A percentile compares a stretch with the other conserved stretches of the same genome.
These are phyloP conservation scores for Didymella sp. DNA, from an alignment of 2,329 filamentous ascomycete species.

Conservation along the genomic window DNA sequence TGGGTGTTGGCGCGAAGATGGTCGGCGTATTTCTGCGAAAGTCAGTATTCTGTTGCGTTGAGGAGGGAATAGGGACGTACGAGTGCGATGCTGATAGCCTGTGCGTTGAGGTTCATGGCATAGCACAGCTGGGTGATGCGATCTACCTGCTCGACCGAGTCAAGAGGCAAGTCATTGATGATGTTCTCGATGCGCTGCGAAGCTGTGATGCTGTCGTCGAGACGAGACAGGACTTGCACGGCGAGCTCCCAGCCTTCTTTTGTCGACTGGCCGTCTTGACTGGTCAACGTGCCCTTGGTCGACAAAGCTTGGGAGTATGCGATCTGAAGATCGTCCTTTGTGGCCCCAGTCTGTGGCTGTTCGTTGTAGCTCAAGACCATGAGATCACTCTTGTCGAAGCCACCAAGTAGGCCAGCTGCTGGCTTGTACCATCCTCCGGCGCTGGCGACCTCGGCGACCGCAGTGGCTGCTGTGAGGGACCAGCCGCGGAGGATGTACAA, in stretches of 20 bases:
- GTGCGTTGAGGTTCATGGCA: conserved; percentile 76
- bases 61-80: conserved; percentile 58
- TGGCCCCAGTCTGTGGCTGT: conserved; percentile 54
- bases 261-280: conserved; percentile 38
- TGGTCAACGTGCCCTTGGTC: conserved; percentile 52
- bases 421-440: conserved; percentile 79
- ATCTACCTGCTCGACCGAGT: conserved; percentile 76
- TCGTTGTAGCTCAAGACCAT: conserved; percentile 74
- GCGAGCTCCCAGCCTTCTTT: conserved; percentile 87
- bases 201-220: conserved; percentile 75
- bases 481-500: conserved; percentile 76
- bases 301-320: conserved; percentile 74
- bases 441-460: conserved; percentile 84
- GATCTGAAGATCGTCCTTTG: conserved; percentile 80
- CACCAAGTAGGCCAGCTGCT: conserved; percentile 62
- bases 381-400: conserved; percentile 82
- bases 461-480: conserved; percentile 80
- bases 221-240: conserved; percentile 79
- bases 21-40: conserved; percentile 77
- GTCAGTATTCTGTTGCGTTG: conserved; percentile 25
- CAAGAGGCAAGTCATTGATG: conserved; percentile 74
- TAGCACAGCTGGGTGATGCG: conserved; percentile 81
- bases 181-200: conserved; percentile 77
- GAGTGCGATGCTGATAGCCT: conserved; percentile 82
- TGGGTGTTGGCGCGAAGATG: conserved; percentile 74